Percentiles rank a stretch among this genome's conserved stretches.
phyloP scores from a whole-genome alignment of 1,284 basidiomycete genomes.

The Ceratobasidium sp. region DNA sequence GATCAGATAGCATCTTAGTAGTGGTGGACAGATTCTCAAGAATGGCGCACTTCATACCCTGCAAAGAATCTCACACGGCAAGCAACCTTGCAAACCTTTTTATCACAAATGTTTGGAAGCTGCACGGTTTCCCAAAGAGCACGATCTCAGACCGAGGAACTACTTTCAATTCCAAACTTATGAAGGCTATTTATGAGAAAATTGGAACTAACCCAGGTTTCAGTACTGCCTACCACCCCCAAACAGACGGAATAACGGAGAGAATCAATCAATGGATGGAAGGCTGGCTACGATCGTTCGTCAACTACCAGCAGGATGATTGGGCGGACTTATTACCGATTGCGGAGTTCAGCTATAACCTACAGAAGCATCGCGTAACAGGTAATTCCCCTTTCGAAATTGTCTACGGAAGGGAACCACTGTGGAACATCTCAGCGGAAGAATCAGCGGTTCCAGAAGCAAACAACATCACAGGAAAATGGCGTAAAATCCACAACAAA shows the following conservation, averaged over 20 bases:
- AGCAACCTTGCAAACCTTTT: constrained; percentile 19
- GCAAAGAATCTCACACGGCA: constrained; percentile 35
- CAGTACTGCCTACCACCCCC: constrained; percentile 48
- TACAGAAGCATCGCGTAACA: constrained; percentile 25
- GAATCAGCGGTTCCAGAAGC: neutral
- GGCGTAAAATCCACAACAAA: too few relatives aligned
- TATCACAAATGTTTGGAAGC: constrained; percentile 31
- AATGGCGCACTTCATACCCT: constrained; percentile 45
- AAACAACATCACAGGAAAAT: neutral
- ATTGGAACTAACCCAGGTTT: constrained; percentile 41
- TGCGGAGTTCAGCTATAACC: constrained; percentile 43
- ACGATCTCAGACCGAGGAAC: constrained; percentile 46
- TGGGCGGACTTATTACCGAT: constrained; percentile 40
- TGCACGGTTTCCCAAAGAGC: constrained; percentile 42
- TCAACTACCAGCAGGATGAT: constrained; percentile 40
- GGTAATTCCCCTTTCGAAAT: constrained; percentile 43
- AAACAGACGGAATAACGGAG: constrained; percentile 51
- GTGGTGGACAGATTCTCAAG: constrained; percentile 49
- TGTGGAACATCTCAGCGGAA: neutral
- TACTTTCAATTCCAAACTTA: constrained; percentile 44
- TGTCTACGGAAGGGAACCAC: constrained; percentile 43
- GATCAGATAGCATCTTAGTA: constrained; percentile 48
- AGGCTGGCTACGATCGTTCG: constrained; percentile 41
- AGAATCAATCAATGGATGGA: constrained; percentile 47
- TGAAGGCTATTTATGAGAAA: constrained; percentile 36